Conservation (phyloP, 768 basidiomycete genomes). For the Porpolomopsis calyptriformis region DNA sequence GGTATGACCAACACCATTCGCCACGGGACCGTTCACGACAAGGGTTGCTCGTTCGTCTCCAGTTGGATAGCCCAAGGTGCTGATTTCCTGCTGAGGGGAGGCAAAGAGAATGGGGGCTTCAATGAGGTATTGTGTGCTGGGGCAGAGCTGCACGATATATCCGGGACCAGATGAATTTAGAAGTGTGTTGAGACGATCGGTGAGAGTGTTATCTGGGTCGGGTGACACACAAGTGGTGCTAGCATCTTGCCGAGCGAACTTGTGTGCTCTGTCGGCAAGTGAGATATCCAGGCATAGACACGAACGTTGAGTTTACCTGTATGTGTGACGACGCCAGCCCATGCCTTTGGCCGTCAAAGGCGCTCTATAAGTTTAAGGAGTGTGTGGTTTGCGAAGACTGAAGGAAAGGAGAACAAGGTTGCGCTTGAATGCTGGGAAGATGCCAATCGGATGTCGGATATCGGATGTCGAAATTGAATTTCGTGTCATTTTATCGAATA, state of each 20-base stretch:
- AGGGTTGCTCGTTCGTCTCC: conserved; percentile 58
- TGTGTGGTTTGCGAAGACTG: too few species aligned
- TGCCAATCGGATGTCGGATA: too few species aligned
- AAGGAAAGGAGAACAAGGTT: too few species aligned
- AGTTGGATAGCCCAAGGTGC: conserved; percentile 65
- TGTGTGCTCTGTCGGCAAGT: not conserved
- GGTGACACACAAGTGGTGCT: conserved; percentile 1
- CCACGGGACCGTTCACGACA: conserved; percentile 53
- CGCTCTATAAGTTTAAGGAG: too few species aligned
- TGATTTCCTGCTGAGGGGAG: conserved; percentile 68
- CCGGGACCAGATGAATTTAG: conserved; percentile 57
- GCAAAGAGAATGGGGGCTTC: conserved; percentile 57
- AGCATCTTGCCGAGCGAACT: not conserved
- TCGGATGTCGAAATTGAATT: too few species aligned
- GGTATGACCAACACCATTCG: conserved; percentile 55
- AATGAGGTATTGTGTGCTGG: conserved; percentile 48
- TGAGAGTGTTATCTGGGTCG: conserved; percentile 44
- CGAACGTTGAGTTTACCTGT: not conserved
- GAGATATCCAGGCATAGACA: not conserved
- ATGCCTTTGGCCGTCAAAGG: too few species aligned
- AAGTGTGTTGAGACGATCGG: conserved; percentile 54
- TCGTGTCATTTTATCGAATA: too few species aligned
- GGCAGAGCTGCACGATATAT: conserved; percentile 60
- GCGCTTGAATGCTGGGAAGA: too few species aligned
- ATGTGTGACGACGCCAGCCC: not conserved